Evolutionary conservation across 805 yeast species (phyloP), one percentile per base, ranked within the genome.

Genomic region (Ogataea pilisensis): DNA sequence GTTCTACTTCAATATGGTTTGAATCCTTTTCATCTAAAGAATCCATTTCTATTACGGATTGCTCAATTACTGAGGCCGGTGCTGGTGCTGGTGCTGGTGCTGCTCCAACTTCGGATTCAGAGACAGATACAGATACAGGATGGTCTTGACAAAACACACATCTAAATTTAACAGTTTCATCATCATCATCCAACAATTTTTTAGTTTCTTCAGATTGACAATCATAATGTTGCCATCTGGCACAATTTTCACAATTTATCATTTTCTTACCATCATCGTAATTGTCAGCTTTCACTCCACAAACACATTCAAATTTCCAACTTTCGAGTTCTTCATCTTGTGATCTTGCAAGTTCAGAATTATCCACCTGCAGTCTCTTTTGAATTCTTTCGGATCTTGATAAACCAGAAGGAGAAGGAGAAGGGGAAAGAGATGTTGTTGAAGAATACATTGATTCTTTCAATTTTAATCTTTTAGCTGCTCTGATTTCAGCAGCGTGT

Each of bases 401-500:
- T 22, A 11, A 22, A 8, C 26, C 26, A 22, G 26, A 22, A 22
- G 26, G 21, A 28, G 50, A 28, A 35, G 44, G 34, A 22, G 44
- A 37, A 29, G 40, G 11, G 20, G 43, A 42, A 35, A 43, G 34
- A 22, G 44, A 37, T 31, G 40, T 8, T 21, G 43, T 40, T 21
- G n/a, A 30, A 8, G 54, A 60, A 32, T 58, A 47, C 45, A 46
- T 36, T 21, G 50, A 60, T 40, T 66, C 69, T 27, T 60, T 62
- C 34, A 64, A 44, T 43, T 63, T 65, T 45, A 61, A 47, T 33
- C 73, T 65, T 32, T 70, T 65, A 35, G 71, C 61, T 31, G 70
- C 70, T 34, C 72, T 64, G 20, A 74, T 49, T 38, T 67, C 69
- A 8, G 72, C 67, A 19, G 77, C 75, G 30, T 69, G 65, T 36